phyloP scores from a whole-genome alignment of 495 filamentous ascomycete species.

The Platismatia glauca region DNA sequence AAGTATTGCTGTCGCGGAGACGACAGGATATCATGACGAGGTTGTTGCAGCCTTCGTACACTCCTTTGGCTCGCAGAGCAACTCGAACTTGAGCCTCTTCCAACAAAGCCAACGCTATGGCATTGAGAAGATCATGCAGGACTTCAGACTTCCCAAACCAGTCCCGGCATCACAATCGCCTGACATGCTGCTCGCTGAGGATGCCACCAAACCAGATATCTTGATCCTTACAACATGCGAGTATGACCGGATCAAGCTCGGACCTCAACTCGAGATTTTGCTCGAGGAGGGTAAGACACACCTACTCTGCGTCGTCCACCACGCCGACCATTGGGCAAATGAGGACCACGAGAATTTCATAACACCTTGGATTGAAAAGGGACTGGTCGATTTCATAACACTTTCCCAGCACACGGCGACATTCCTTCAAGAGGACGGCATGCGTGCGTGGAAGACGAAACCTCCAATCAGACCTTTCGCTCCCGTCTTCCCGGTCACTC shows the following conservation, averaged over 20 bases:
- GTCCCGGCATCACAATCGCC: slow-evolving; percentile 10
- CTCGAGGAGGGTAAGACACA: slow-evolving; percentile 22
- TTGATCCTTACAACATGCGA: slow-evolving; percentile 26
- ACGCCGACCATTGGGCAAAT: slow-evolving; percentile 24
- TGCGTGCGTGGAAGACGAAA: slow-evolving; percentile 18
- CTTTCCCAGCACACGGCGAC: slow-evolving; percentile 22
- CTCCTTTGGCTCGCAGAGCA: slow-evolving; percentile 22
- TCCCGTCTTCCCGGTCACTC: slow-evolving; percentile 19
- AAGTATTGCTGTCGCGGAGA: slow-evolving; percentile 16
- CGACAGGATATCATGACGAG: slow-evolving; percentile 26
- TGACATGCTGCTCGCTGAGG: slow-evolving; percentile 5
- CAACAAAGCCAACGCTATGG: slow-evolving; percentile 22
- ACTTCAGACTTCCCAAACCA: slow-evolving; percentile 17
- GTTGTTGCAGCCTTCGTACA: slow-evolving; percentile 26
- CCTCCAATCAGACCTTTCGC: slow-evolving; percentile 6
- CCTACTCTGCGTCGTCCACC: slow-evolving; percentile 25
- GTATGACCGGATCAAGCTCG: slow-evolving; percentile 15
- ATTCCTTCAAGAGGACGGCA: slow-evolving; percentile 16
- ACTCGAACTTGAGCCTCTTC: slow-evolving; percentile 18
- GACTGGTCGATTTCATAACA: slow-evolving; percentile 22
- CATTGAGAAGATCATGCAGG: slow-evolving; percentile 23
- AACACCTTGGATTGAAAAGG: slow-evolving; percentile 20
- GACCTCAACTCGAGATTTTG: slow-evolving; percentile 11
- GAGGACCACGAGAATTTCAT: slow-evolving; percentile 8
- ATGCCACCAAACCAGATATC: slow-evolving; percentile 12